These are phyloP conservation scores for Cystobasidiopsis lactophilus DNA, from an alignment of 768 basidiomycete genomes.

Conservation along the genomic window DNA sequence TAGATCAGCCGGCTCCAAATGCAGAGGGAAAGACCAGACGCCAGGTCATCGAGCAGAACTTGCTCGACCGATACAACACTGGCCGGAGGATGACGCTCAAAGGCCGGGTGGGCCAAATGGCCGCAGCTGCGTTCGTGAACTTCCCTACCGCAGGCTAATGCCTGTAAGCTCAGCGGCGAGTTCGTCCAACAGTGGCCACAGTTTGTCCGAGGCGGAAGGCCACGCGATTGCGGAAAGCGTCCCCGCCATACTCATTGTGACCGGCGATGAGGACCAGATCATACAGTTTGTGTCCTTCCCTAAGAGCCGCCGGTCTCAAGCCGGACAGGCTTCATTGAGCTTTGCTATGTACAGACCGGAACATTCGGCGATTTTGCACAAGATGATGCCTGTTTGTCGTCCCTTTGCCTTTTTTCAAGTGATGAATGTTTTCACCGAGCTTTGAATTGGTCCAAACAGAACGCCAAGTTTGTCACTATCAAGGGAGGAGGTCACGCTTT, in stretches of 20 bases:
- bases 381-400: slow-evolving; percentile 7
- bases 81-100: slow-evolving; percentile 2
- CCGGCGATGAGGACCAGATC: slow-evolving; percentile 14
- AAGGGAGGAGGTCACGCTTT: slow-evolving; percentile 6
- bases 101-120: slow-evolving; percentile 11
- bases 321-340: too few species aligned
- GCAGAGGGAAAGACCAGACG: slow-evolving; percentile 3
- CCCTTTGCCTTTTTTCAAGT: background rate
- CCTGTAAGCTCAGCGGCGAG: background rate
- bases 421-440: too few species aligned
- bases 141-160: background rate
- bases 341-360: too few species aligned
- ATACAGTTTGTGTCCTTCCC: too few species aligned
- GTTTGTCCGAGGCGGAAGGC: background rate
- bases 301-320: too few species aligned
- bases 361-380: slow-evolving; percentile 7
- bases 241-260: slow-evolving; percentile 10
- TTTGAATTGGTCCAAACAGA: too few species aligned
- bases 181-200: background rate
- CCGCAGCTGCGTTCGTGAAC: slow-evolving; percentile 2
- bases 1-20: slow-evolving; percentile 5
- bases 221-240: background rate
- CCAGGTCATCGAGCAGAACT: slow-evolving; percentile 7
- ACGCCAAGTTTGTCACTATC: slow-evolving; percentile 2
- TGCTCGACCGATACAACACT: slow-evolving; percentile 11